Evolutionary conservation across 208 protist genomes (phyloP).

Genomic region (Leishmania braziliensis): DNA sequence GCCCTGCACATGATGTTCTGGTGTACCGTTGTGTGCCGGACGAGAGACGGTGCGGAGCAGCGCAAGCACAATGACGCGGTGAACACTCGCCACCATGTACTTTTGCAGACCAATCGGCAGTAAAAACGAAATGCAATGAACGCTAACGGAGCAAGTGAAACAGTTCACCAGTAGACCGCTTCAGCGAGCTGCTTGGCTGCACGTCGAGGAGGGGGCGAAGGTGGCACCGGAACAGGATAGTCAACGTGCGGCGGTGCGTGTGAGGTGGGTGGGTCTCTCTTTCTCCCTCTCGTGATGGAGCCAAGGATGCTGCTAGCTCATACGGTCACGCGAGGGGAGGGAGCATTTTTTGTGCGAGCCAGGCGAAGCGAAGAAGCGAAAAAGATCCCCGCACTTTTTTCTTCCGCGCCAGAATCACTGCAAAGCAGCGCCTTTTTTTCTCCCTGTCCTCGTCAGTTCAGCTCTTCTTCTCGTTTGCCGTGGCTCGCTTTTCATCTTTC

Average conservation of each 20-base stretch:
- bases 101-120: neutral
- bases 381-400: neutral
- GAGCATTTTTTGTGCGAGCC: neutral
- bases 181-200: no score
- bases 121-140: neutral
- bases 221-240: neutral
- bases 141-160: neutral
- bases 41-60: neutral
- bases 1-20: neutral
- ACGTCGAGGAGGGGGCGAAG: neutral
- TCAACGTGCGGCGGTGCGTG: neutral
- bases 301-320: neutral
- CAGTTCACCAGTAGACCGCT: neutral
- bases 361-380: neutral
- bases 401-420: neutral
- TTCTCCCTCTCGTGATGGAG: neutral
- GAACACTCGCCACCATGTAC: neutral
- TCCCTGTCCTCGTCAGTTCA: neutral
- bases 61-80: neutral
- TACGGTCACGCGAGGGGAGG: neutral
- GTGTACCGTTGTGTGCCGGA: neutral
- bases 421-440: neutral
- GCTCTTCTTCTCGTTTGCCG: neutral
- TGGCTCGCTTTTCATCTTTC: neutral
- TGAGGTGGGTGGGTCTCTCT: neutral